phyloP scores from a whole-genome alignment of 2,329 filamentous ascomycete genomes.

The Clarireedia hainanense region DNA sequence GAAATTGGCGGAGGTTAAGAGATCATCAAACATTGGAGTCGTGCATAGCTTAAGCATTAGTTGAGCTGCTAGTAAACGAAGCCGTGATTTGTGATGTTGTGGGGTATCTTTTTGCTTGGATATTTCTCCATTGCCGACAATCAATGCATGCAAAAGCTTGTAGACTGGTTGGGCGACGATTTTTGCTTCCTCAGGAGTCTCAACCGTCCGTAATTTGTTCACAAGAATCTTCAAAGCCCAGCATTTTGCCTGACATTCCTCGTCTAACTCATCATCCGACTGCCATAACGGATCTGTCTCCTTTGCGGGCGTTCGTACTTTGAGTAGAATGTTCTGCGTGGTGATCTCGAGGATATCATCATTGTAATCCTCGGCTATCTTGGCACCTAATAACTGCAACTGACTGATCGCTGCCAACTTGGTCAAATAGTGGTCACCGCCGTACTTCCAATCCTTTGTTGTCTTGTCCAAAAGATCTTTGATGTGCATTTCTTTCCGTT shows the following conservation, averaged over 20 bases:
- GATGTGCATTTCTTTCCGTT: conserved; percentile 76
- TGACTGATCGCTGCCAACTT: conserved; percentile 66
- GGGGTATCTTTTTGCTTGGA: conserved; percentile 71
- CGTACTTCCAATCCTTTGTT: conserved; percentile 67
- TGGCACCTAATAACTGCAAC: conserved; percentile 66
- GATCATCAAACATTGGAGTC: conserved; percentile 64
- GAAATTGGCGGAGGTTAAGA: conserved; percentile 67
- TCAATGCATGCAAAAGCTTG: conserved; percentile 68
- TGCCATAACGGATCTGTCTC: conserved; percentile 57
- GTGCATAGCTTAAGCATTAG: conserved; percentile 78
- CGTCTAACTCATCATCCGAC: conserved; percentile 59
- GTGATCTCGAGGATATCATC: conserved; percentile 74
- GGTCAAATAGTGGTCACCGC: conserved; percentile 64
- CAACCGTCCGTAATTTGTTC: conserved; percentile 63
- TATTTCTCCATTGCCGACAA: conserved; percentile 71
- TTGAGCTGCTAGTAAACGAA: conserved; percentile 75
- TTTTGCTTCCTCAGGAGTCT: conserved; percentile 45
- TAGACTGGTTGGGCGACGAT: conserved; percentile 62
- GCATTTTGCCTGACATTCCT: conserved; percentile 76
- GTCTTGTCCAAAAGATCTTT: conserved; percentile 74
- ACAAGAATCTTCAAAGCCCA: conserved; percentile 79
- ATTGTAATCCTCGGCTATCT: conserved; percentile 63
- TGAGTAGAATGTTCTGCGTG: conserved; percentile 64
- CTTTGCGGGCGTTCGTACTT: conserved; percentile 56
- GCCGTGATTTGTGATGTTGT: conserved; percentile 66